Conservation (phyloP, 257 asterid species). For the Solanum gracilifrons region DNA sequence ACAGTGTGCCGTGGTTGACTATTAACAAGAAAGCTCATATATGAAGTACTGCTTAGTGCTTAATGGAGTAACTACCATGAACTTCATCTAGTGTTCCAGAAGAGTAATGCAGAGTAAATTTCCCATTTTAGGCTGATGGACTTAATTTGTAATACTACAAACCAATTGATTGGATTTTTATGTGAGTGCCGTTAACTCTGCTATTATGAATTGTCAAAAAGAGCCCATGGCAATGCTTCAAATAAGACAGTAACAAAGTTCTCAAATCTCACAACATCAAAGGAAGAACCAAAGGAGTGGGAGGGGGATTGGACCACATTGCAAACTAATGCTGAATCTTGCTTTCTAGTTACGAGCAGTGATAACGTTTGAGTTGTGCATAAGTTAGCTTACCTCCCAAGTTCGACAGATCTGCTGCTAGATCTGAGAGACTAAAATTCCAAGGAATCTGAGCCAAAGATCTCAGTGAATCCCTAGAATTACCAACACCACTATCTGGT, state of each 20-base stretch:
- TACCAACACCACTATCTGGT: slow-evolving; percentile 70
- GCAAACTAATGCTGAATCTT: not conserved
- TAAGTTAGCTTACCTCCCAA: slow-evolving; percentile 49
- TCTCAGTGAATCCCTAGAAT: slow-evolving; percentile 75
- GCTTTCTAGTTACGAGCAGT: not conserved
- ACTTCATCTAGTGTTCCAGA: not conserved
- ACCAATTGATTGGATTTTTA: not conserved
- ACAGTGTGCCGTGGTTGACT: not conserved
- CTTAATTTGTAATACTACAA: not conserved
- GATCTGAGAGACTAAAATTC: slow-evolving; percentile 89
- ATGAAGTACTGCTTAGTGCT: not conserved
- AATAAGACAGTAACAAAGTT: not conserved
- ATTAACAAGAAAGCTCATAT: not conserved
- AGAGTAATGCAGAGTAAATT: not conserved
- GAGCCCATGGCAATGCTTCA: not conserved
- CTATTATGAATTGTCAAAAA: not conserved
- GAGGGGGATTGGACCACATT: not conserved
- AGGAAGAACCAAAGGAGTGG: not conserved
- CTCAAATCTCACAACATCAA: not conserved
- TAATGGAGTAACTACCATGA: not conserved
- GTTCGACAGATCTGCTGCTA: slow-evolving; percentile 87
- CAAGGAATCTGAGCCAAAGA: slow-evolving; percentile 84
- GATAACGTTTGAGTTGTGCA: not conserved
- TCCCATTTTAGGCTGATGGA: not conserved
- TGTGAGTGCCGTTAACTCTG: too few species aligned